These are phyloP conservation scores for Infundibulicybe gibba DNA, from an alignment of 768 basidiomycete genomes.

Conservation along the genomic window DNA sequence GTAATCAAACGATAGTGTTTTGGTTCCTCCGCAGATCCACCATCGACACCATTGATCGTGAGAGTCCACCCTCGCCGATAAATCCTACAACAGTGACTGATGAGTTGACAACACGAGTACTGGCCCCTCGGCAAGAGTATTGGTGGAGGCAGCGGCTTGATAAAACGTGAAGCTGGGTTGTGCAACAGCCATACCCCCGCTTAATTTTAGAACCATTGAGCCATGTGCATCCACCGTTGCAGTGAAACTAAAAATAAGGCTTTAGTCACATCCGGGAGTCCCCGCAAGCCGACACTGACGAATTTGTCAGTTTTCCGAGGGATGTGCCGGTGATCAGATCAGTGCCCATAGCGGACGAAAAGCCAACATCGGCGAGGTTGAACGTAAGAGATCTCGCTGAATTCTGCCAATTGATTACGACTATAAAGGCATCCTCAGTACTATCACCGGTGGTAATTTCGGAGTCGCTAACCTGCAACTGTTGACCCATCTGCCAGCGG, in stretches of 20 bases:
- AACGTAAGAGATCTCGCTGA: conserved; percentile 34
- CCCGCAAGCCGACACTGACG: conserved; percentile 21
- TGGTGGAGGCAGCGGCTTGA: conserved; percentile 26
- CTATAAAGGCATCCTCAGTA: conserved; percentile 15
- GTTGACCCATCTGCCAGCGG: conserved; percentile 45
- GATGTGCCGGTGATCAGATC: conserved; percentile 36
- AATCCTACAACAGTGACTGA: conserved; percentile 35
- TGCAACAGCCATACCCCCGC: conserved; percentile 18
- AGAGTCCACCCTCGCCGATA: conserved; percentile 41
- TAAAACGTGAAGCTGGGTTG: conserved; percentile 31
- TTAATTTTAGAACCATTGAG: conserved; percentile 32
- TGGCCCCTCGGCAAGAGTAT: conserved; percentile 32
- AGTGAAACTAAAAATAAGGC: conserved; percentile 25
- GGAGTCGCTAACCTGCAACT: conserved; percentile 30
- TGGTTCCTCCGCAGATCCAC: conserved; percentile 35
- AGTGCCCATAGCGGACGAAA: conserved; percentile 33
- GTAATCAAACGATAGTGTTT: conserved; percentile 40
- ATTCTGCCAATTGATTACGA: conserved; percentile 43
- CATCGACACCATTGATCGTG: conserved; percentile 37
- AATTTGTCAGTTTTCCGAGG: conserved; percentile 29
- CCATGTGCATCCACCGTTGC: conserved; percentile 30
- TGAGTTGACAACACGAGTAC: conserved; percentile 28
- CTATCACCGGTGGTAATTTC: neutral
- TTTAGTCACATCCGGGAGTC: neutral
- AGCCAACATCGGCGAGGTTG: conserved; percentile 37